A percentile compares a stretch with the other conserved stretches of the same genome.
These are phyloP conservation scores for Auriscalpium orientale DNA, from an alignment of 768 basidiomycete species.

Conservation along the genomic window DNA sequence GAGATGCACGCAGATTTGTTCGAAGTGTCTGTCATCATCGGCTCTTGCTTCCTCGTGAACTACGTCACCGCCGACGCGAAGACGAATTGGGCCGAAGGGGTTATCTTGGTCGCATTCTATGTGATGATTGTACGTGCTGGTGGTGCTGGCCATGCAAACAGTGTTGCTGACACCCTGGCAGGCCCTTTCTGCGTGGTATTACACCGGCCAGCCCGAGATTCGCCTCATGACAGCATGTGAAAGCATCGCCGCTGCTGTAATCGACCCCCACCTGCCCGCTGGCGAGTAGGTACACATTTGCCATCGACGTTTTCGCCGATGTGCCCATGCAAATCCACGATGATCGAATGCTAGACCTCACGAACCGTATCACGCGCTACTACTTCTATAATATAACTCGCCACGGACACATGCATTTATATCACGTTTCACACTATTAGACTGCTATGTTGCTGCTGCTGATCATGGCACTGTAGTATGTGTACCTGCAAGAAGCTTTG, in stretches of 20 bases:
- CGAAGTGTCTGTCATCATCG: constrained; percentile 57
- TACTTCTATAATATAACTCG: no score
- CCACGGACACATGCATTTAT: no score
- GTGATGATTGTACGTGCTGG: constrained; percentile 45
- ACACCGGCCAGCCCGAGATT: constrained; percentile 48
- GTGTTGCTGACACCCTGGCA: constrained; percentile 17
- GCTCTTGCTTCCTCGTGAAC: constrained; percentile 69
- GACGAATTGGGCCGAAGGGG: constrained; percentile 75
- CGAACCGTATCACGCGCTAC: no score
- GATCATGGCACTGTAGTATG: no score
- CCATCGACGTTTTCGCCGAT: no score
- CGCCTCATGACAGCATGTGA: constrained; percentile 34
- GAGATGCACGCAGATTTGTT: constrained; percentile 45
- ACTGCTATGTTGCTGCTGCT: no score
- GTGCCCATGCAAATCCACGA: no score
- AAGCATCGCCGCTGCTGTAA: constrained; percentile 31
- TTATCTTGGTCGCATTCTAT: constrained; percentile 60
- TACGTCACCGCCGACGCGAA: constrained; percentile 73
- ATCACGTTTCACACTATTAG: no score
- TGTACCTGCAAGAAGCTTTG: no score
- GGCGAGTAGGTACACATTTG: no score
- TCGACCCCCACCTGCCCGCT: no score
- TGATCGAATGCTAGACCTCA: no score
- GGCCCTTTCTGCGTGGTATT: constrained; percentile 65
- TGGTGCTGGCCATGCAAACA: not conserved